phyloP scores from a whole-genome alignment of 306 rosid species.

The Quercus bicolor region DNA sequence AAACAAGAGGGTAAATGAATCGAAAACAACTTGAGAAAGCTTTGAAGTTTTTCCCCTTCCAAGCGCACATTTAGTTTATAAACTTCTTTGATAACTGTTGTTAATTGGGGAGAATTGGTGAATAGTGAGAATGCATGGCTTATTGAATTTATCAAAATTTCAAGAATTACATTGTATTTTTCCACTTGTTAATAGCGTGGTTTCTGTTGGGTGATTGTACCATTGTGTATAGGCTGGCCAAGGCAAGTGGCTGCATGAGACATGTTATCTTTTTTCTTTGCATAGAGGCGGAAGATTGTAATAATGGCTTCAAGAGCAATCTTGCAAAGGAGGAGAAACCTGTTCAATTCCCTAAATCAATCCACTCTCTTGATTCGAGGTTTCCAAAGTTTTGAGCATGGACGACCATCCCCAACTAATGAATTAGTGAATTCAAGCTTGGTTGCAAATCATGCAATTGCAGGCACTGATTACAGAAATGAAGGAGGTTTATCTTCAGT shows the following conservation, averaged over 20 bases:
- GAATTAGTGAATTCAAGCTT: constrained; percentile 8
- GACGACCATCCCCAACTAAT: neutral
- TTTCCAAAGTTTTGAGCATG: constrained; percentile 31
- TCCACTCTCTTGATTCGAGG: constrained; percentile 26
- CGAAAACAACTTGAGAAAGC: neutral
- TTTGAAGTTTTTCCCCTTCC: neutral
- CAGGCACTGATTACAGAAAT: neutral
- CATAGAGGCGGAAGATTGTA: neutral
- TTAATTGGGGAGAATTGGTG: neutral
- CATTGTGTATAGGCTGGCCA: neutral
- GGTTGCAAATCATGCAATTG: neutral
- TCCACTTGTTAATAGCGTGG: neutral
- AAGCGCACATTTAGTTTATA: neutral
- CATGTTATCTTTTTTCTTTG: constrained; percentile 5
- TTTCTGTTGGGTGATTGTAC: neutral
- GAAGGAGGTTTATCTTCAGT: constrained; percentile 11
- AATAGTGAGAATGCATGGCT: neutral
- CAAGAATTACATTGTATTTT: neutral
- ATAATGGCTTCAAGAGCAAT: constrained; percentile 67
- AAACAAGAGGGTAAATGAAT: neutral
- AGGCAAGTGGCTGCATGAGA: neutral
- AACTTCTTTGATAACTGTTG: neutral
- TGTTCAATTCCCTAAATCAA: constrained; percentile 29
- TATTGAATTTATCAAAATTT: neutral
- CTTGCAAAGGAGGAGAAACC: constrained; percentile 40